Base-by-base conservation (phyloP, 2,329 filamentous ascomycete species). In the Clarireedia monteithiana region DNA sequence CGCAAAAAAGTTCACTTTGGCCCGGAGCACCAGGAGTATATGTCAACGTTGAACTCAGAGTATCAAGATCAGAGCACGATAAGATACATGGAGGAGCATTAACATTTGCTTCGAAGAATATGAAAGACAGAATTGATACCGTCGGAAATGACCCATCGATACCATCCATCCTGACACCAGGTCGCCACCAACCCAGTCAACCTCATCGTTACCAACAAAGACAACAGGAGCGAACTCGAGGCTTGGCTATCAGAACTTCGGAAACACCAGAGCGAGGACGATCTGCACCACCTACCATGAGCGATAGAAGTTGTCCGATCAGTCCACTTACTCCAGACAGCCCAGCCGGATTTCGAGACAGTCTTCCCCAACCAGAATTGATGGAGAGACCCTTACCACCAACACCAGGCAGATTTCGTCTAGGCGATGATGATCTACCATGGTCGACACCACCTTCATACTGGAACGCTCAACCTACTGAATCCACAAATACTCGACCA, bases 401-500 rank as follows among this genome's bases (percentile, higher is more conserved):
- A 45, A 48, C 62, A 17, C 67, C 67, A 17, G 66, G 65, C 23
- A 57, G 58, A 38, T 69, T 68, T 56, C 64, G 67, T 45, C 63
- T 69, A 1, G 67, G 67, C 4, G 67, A 68, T 46, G 64, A 63
- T 36, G 64, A 59, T 26, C 47, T 69, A 15, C 67, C 67, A 34
- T 69, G 67, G 67, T 64, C 66, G 20, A 63, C 64, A n/a, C 62
- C 63, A 14, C 59, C 64, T 27, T 67, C 61, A 51, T 67, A 67
- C 53, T 58, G 59, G 27, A 56, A 56, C 44, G 44, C 20, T 15
- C 9, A 62, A 23, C 48, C 60, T 10, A 20, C 34, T 20, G 20
- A 20, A 9, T 24, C 17, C 3, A 17, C 40, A 14, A 20, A 20
- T 17, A 6, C 17, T 23, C 23, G 17, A 10, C 17, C 40, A 12